phyloP scores from a whole-genome alignment of 2,329 filamentous ascomycete species.

The Lachnellula cervina region DNA sequence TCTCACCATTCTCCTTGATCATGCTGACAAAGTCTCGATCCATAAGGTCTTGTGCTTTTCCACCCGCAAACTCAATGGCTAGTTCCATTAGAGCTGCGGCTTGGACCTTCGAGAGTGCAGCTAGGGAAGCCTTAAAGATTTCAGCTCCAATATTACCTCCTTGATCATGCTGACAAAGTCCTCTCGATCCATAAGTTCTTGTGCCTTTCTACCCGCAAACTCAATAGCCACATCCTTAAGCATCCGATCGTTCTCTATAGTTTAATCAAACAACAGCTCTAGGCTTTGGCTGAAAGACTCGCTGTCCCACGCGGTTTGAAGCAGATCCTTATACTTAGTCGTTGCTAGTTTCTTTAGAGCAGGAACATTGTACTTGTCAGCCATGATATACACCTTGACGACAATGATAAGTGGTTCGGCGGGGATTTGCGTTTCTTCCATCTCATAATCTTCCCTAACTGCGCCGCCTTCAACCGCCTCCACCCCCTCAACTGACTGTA shows the following conservation, averaged over 20 bases:
- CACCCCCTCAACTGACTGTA: too few species aligned
- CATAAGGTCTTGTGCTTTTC: slow-evolving; percentile 5
- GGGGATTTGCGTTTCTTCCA: background rate
- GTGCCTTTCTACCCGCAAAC: slow-evolving; percentile 2
- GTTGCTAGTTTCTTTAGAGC: slow-evolving; percentile 11
- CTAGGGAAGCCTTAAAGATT: background rate
- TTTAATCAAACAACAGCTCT: slow-evolving; percentile 9
- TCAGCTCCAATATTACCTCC: slow-evolving; percentile 7
- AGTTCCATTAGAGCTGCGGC: background rate
- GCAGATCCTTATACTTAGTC: slow-evolving; percentile 6
- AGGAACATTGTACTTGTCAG: slow-evolving; percentile 19
- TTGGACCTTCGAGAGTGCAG: too few species aligned
- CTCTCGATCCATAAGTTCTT: slow-evolving; percentile 7
- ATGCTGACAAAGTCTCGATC: slow-evolving; percentile 12
- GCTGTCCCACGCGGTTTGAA: slow-evolving; percentile 8
- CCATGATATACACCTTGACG: slow-evolving; percentile 17
- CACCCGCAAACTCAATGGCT: too few species aligned
- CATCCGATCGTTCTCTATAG: slow-evolving; percentile 2
- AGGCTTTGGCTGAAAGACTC: slow-evolving; percentile 5
- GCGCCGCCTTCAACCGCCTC: background rate
- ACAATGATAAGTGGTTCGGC: background rate
- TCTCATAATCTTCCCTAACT: background rate
- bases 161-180: slow-evolving; percentile 13
- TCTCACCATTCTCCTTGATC: slow-evolving; percentile 7
- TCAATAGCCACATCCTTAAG: slow-evolving; percentile 13